Base-by-base conservation (phyloP, 1,284 basidiomycete genomes). In the Melanopsichium pennsylvanicum region DNA sequence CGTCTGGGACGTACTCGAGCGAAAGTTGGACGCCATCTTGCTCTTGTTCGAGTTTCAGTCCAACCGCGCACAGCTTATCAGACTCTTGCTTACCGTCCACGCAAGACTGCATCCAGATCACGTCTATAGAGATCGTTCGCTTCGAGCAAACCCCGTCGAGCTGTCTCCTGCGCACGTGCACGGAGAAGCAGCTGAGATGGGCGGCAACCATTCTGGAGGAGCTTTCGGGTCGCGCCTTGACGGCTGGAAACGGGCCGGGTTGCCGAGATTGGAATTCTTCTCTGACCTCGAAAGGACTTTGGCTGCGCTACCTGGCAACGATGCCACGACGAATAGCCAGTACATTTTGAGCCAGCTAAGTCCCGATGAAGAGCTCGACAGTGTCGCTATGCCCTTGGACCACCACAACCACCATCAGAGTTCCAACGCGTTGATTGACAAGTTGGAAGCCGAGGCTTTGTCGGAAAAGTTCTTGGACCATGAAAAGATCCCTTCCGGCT, bases 1-100 rank as follows among this genome's bases (percentile, higher is more conserved):
- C 29, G 74, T 76, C 2, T 76, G 74, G 74, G 74, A 76, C 45
- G 55, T 76, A 11, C 48, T 76, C 12, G 74, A 76, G 38, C 62
- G 74, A n/a, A 62, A 63, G 41, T 37, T 76, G 15, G 74, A 76
- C 41, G 44, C 61, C 2, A 49, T 76, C 1, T 34, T 76, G 31
- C 38, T 75, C 35, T 59, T 72, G 16, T 75, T 76, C 40, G 74
- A 76, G 48, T 76, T 70, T 37, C 74, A 76, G 44, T 56, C 49
- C 49, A 61, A 55, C 13, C 58, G 74, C 11, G 74, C 71, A 6
- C 25, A 43, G 25, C 44, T 76, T 16, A 56, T 76, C 18, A 50
- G 62, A 7, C 45, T 71, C 13, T 50, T 76, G 29, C 62, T 76
- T 10, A 58, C 59, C 2, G 56, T 70, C 10, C 74, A 76, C 52